These are phyloP conservation scores for Bonnemaisonia californica DNA, from an alignment of 31 red algal species.

Conservation along the genomic window DNA sequence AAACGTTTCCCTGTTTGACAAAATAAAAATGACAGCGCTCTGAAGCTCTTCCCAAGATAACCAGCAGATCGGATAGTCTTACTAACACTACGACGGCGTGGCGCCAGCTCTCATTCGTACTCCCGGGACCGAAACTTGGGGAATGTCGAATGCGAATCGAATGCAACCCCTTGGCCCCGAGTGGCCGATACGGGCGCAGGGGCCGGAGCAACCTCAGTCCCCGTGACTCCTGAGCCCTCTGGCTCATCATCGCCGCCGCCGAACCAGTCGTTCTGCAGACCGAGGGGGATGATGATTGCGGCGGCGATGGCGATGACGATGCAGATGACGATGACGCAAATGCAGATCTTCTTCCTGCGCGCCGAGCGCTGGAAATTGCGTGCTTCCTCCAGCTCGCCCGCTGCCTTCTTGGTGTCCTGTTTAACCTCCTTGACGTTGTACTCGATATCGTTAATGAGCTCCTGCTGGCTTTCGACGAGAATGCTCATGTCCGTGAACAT, in stretches of 20 bases:
- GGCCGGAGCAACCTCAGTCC: neutral
- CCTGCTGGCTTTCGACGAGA: conserved; percentile 88
- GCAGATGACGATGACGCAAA: conserved; percentile 51
- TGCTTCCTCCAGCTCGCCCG: conserved; percentile 69
- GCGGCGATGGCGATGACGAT: conserved; percentile 57
- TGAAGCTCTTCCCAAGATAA: too few relatives aligned
- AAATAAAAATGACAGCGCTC: neutral
- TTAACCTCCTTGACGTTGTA: conserved; percentile 80
- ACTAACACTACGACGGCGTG: neutral
- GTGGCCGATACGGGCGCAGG: neutral
- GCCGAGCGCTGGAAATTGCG: conserved; percentile 56
- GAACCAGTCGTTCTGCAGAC: conserved; percentile 62
- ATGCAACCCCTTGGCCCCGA: too few relatives aligned
- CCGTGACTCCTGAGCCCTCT: neutral
- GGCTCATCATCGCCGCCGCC: neutral
- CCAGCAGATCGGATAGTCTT: too few relatives aligned
- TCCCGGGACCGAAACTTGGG: too few relatives aligned
- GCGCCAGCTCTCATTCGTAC: too few relatives aligned
- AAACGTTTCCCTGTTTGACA: neutral
- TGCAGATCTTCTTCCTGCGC: conserved; percentile 72
- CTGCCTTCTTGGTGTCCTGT: conserved; percentile 60
- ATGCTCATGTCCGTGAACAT: conserved; percentile 97
- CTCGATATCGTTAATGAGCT: conserved; percentile 92
- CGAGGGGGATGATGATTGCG: conserved; percentile 42
- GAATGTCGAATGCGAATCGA: too few relatives aligned